Conservation (phyloP, 345 rosid species). For the Microcos paniculata region DNA sequence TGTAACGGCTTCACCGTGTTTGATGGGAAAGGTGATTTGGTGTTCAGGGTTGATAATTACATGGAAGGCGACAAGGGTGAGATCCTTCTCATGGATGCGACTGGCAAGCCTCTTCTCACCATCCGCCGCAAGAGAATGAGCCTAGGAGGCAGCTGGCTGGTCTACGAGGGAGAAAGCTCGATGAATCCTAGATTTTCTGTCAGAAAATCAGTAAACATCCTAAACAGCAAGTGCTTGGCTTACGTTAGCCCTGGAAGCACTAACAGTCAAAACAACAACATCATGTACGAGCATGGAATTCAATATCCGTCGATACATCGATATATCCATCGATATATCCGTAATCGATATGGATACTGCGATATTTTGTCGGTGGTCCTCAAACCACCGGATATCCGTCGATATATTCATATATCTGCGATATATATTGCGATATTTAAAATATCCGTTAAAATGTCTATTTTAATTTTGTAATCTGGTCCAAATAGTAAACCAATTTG, state of each 20-base stretch:
- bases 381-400: no score
- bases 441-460: no score
- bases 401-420: no score
- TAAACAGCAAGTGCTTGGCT: constrained; percentile 55
- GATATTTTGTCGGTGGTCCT: no score
- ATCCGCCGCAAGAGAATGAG: constrained; percentile 91
- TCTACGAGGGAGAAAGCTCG: constrained; percentile 73
- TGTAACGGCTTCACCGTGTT: constrained; percentile 94
- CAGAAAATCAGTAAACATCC: constrained; percentile 52
- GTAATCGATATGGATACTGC: no score
- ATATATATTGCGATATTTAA: no score
- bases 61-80: constrained; percentile 50
- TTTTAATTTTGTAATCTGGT: no score
- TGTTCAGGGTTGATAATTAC: constrained; percentile 87
- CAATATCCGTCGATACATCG: no score
- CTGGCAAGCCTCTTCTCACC: constrained; percentile 87
- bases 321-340: no score
- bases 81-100: constrained; percentile 88
- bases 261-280: constrained; percentile 7
- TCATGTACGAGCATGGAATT: no score
- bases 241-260: constrained; percentile 31
- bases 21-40: constrained; percentile 69
- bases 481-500: no score
- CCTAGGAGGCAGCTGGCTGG: constrained; percentile 71
- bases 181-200: constrained; percentile 51